phyloP scores from a whole-genome alignment of 768 basidiomycete species.

The Naganishia randhawae region DNA sequence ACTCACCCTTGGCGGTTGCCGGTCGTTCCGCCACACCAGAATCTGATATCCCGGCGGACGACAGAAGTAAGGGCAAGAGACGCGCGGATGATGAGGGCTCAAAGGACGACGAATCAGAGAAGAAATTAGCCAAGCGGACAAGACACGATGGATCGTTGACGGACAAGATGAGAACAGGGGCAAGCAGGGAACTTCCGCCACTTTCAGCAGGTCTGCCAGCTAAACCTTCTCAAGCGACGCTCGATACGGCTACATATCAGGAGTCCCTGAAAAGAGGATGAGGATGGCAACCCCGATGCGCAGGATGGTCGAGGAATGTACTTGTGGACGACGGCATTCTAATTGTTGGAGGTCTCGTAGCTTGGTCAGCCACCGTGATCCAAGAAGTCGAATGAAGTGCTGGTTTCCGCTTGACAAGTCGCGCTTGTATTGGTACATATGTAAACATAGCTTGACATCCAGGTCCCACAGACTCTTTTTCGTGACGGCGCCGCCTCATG shows the following conservation, averaged over 20 bases:
- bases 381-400: too few relatives aligned
- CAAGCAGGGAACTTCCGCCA: neutral
- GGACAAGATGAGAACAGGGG: neutral
- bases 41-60: neutral
- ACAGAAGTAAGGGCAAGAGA: neutral
- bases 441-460: too few relatives aligned
- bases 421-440: too few relatives aligned
- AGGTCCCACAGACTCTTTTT: too few relatives aligned
- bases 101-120: neutral
- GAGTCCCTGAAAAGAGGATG: neutral
- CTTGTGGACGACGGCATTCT: neutral
- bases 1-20: constrained; percentile 19
- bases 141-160: neutral
- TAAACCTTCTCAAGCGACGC: constrained; percentile 3
- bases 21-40: constrained; percentile 11
- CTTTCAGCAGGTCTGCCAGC: neutral
- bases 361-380: too few relatives aligned
- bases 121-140: neutral
- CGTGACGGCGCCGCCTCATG: too few relatives aligned
- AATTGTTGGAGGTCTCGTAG: too few relatives aligned
- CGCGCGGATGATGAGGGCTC: neutral
- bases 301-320: neutral
- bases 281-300: neutral
- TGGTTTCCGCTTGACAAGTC: too few relatives aligned
- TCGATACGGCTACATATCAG: constrained; percentile 8